Conservation (phyloP, 2,329 filamentous ascomycete species). For the Colletotrichum graminicola region DNA sequence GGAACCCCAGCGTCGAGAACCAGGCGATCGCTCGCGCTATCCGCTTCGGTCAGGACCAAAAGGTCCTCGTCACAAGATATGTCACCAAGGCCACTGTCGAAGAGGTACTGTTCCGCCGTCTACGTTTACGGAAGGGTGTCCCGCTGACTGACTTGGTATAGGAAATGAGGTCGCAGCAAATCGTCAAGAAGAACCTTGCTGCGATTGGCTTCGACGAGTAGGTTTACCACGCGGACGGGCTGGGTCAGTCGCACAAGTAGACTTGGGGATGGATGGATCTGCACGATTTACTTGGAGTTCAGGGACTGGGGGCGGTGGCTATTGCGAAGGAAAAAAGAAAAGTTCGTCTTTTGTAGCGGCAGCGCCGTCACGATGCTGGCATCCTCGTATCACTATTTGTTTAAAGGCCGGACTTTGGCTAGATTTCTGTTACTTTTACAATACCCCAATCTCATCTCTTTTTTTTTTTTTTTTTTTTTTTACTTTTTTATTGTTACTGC, state of each 20-base stretch:
- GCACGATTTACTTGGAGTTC: background rate
- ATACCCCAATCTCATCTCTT: background rate
- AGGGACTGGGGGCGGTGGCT: background rate
- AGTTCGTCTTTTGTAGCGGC: background rate
- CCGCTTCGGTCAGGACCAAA: constrained; percentile 58
- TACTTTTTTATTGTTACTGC: too few relatives aligned
- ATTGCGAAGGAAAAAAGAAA: background rate
- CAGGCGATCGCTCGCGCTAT: constrained; percentile 64
- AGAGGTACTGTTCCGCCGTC: constrained; percentile 50
- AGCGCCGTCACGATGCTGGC: background rate
- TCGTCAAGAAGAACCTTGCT: constrained; percentile 28
- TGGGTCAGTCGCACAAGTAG: constrained; percentile 13
- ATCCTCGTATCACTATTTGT: background rate
- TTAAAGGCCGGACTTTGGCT: background rate
- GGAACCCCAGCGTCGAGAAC: constrained; percentile 65
- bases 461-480: background rate
- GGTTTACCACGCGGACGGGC: background rate
- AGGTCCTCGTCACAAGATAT: constrained; percentile 61
- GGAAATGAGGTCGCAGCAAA: constrained; percentile 40
- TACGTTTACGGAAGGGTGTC: too few relatives aligned
- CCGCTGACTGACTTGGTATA: background rate
- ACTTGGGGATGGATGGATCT: background rate
- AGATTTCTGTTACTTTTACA: background rate
- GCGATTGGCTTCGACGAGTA: constrained; percentile 28
- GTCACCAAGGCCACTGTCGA: constrained; percentile 58